phyloP scores from a whole-genome alignment of 2,329 filamentous ascomycete genomes.

The Rhexocercosporidium sp. region DNA sequence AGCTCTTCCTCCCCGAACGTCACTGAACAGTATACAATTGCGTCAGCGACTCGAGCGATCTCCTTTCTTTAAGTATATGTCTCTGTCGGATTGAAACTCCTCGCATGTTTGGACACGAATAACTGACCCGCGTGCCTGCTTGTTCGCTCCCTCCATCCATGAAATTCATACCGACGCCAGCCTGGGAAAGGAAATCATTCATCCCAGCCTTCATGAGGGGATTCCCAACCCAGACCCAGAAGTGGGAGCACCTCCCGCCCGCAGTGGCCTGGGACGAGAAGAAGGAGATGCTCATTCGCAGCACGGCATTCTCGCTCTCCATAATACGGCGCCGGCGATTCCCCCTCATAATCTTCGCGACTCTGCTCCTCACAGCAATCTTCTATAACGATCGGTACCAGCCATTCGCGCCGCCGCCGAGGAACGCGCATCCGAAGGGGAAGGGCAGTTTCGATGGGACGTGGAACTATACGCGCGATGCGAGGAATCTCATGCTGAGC shows the following conservation, averaged over 20 bases:
- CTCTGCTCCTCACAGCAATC: not conserved
- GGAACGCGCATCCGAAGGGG: slow-evolving; percentile 7
- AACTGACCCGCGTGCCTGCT: not conserved
- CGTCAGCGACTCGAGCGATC: not conserved
- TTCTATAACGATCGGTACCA: slow-evolving; percentile 3
- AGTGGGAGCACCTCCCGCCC: slow-evolving; percentile 11
- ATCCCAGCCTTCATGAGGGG: slow-evolving; percentile 3
- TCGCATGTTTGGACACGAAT: not conserved
- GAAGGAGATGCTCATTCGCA: slow-evolving; percentile 7
- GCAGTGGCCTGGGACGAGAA: slow-evolving; percentile 11
- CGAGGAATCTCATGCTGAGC: slow-evolving; percentile 13
- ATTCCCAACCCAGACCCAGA: not conserved
- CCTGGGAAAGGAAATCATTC: not conserved
- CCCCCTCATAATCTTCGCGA: not conserved
- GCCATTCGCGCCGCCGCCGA: slow-evolving; percentile 14
- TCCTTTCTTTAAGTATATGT: slow-evolving; percentile 5
- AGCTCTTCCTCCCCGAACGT: not conserved
- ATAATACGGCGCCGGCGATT: slow-evolving; percentile 1
- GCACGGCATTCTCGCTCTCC: slow-evolving; percentile 2
- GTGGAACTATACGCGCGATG: slow-evolving; percentile 15
- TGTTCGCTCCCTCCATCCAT: not conserved
- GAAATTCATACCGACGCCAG: not conserved
- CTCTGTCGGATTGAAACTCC: not conserved
- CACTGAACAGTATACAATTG: not conserved
- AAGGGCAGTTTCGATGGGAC: slow-evolving; percentile 11